Conservation (phyloP, 2,329 filamentous ascomycete genomes). For the Fusarium keratoplasticum region DNA sequence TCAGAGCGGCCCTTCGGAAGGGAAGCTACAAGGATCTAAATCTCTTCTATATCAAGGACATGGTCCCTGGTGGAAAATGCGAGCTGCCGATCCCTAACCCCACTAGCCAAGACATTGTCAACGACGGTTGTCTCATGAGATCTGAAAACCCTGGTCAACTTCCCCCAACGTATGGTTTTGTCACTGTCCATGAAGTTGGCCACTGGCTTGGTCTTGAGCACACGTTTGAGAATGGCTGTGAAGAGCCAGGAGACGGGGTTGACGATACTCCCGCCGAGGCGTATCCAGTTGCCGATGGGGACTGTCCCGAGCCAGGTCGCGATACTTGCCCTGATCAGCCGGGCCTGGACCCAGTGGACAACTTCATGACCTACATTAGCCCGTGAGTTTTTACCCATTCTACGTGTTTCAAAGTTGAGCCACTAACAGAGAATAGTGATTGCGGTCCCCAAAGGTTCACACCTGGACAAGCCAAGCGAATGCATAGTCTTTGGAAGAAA, state of each 20-base stretch:
- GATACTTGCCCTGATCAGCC: conserved; percentile 26
- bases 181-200: conserved; percentile 18
- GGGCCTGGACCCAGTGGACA: conserved; percentile 17
- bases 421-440: neutral
- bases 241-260: conserved; percentile 22
- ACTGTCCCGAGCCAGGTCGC: neutral
- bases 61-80: conserved; percentile 11
- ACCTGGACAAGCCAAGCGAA: conserved; percentile 14
- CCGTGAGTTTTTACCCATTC: neutral
- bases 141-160: neutral
- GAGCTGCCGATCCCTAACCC: conserved; percentile 17
- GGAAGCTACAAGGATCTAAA: conserved; percentile 26
- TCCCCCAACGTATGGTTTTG: neutral
- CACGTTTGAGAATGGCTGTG: conserved; percentile 24
- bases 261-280: conserved; percentile 23
- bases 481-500: conserved; percentile 28
- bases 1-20: conserved; percentile 8
- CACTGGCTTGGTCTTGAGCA: conserved; percentile 30
- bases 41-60: conserved; percentile 8
- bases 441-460: conserved; percentile 20
- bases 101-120: neutral
- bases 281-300: neutral
- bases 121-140: conserved; percentile 24
- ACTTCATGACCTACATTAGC: conserved; percentile 17
- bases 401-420: fast-evolving